phyloP scores from a whole-genome alignment of 208 protist genomes.

The Acanthamoeba healyi region DNA sequence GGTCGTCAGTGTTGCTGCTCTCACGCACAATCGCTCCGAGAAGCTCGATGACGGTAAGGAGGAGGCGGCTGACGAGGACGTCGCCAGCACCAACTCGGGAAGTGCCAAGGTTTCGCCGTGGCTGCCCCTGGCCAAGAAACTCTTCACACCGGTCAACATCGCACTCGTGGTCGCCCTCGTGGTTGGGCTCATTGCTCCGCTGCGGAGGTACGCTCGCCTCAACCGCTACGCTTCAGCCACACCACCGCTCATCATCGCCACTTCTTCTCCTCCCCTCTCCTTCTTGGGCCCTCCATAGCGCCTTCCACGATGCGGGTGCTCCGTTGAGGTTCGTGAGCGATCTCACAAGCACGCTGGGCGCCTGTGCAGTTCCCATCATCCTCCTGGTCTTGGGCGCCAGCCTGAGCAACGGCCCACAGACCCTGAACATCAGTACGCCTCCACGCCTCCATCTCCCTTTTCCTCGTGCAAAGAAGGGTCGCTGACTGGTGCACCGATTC shows the following conservation, averaged over 20 bases:
- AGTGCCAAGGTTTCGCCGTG: background rate
- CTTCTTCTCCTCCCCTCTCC: too few relatives aligned
- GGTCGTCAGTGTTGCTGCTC: too few relatives aligned
- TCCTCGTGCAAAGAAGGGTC: too few relatives aligned
- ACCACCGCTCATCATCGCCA: background rate
- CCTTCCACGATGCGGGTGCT: slow-evolving; percentile 25
- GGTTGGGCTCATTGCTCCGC: background rate
- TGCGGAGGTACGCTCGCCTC: background rate
- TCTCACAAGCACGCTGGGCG: background rate
- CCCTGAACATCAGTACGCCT: background rate
- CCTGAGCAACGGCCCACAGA: background rate
- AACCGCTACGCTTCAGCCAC: too few relatives aligned
- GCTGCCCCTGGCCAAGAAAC: background rate
- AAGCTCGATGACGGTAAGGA: background rate
- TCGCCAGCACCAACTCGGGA: background rate
- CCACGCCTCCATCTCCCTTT: background rate
- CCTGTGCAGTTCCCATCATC: background rate
- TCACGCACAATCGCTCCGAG: background rate
- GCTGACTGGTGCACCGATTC: too few relatives aligned
- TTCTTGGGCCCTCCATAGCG: too few relatives aligned
- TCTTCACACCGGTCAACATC: background rate
- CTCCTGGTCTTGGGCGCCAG: slow-evolving; percentile 28
- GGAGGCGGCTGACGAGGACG: background rate
- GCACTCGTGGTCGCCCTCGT: background rate
- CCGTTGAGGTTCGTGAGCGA: slow-evolving; percentile 66